Evolutionary conservation across 2,329 filamentous ascomycete species (phyloP), one percentile per base, ranked within the genome.

Genomic region (Talaromyces sp.): DNA sequence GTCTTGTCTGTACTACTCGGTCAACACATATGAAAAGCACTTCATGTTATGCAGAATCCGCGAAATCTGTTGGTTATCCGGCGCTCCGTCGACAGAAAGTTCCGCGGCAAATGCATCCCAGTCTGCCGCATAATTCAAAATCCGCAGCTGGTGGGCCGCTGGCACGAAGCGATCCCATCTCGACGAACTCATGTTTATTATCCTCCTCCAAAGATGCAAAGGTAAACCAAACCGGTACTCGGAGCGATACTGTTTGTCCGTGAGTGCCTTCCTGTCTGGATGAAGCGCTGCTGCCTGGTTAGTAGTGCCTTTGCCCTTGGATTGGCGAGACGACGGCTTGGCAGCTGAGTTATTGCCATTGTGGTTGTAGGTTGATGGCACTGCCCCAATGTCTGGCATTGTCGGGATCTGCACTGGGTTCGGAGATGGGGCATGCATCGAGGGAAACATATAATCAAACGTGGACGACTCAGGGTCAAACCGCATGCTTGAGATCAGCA

Each of bases 21-120:
- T 4, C 33, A 65, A 57, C 36, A 63, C 67, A 60, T 75, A 75
- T 12, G 63, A 68, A 56, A 76, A 71, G 57, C 73, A 75, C 9
- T 66, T 64, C 23, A 74, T 69, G 14, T 68, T 70, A 28, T 72
- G 71, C 33, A 76, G 64, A 40, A 74, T 70, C 50, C 73, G 74
- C 72, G 72, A 73, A 40, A 75, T 69, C 36, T 75, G 73, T 63
- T 75, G 71, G 56, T 72, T 64, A 36, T 69, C 60, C 7, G 69
- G 67, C 2, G 65, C 69, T 0, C 72, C 72, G 27, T 67, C 68
- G 28, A 73, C 69, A 0, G 65, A 67, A 60, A 74, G 56, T 61
- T 74, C 71, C 36, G 71, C 66, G 1, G 63, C 65, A 4, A 75
- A 53, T 12, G 68, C 65, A 42, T 70, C 58, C 72, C 72, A 73